These are phyloP conservation scores for Histomonas meleagridis DNA, from an alignment of 208 protist genomes.

Conservation along the genomic window DNA sequence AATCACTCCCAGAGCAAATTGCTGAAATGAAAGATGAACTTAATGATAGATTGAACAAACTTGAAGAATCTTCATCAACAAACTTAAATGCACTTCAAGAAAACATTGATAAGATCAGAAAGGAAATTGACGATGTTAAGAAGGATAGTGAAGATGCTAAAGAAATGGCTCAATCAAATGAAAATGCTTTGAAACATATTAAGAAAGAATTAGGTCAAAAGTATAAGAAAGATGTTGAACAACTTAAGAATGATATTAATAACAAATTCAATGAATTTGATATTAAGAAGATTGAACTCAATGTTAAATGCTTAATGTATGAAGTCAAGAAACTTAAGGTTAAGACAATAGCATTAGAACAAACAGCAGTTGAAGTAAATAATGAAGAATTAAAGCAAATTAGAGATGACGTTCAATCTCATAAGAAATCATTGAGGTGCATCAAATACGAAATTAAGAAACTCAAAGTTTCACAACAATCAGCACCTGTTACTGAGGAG, in stretches of 20 bases:
- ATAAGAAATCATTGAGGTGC: background rate
- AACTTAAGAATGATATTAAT: background rate
- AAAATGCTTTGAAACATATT: too few species aligned
- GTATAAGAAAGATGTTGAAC: too few species aligned
- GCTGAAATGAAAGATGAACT: background rate
- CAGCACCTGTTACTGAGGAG: background rate
- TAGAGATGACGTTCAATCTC: background rate
- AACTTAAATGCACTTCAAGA: too few species aligned
- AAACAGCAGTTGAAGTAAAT: too few species aligned
- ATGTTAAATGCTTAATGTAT: background rate
- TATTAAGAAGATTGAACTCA: background rate
- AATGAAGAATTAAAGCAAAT: too few species aligned
- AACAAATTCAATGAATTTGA: background rate
- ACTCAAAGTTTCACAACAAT: background rate
- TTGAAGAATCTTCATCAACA: background rate
- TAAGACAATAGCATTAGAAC: too few species aligned
- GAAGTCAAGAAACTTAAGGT: background rate
- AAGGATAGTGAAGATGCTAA: too few species aligned
- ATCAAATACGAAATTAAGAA: background rate
- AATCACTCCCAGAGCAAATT: background rate
- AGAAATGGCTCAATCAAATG: too few species aligned
- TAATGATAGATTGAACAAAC: background rate
- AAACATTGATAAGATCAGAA: too few species aligned
- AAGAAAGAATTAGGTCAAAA: too few species aligned
- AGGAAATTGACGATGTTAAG: too few species aligned